Base-by-base conservation (phyloP, 805 yeast genomes). In the Monosporozyma siamensis region DNA sequence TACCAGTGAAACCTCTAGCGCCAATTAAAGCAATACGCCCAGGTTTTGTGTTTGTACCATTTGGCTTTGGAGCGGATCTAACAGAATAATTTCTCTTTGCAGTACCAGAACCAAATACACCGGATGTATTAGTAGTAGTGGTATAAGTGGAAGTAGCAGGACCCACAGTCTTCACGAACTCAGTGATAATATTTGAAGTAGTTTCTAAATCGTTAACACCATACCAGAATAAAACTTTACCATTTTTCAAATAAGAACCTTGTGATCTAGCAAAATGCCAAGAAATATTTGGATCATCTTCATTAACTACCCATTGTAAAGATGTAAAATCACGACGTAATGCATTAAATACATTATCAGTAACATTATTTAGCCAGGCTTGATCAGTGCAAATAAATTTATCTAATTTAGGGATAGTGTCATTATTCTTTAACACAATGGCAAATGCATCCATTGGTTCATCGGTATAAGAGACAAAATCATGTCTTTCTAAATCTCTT, bases 1-100 rank as follows among this genome's bases (percentile, higher is more conserved):
- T 95, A 27, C 98, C 99, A 15, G 97, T 90, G 67, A 75, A 87
- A 24, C 99, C 99, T 68, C 99, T 82, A 34, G 99, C 99, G 53
- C 99, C 99, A 59, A 92, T 90, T 54, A 92, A 74, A 1, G 96
- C 98, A 38, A 92, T 88, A 51, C 77, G 78, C 18, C 94, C 72
- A 47, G 72, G 72, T 34, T 71, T 62, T 31, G 72, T 71, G 68
- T 80, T 83, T 29, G 74, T 60, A 30, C 87, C 90, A 41, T 72
- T 70, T 41, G 73, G 70, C 36, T 76, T 58, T 10, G 95, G 95
- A 11, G 89, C 44, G n/a, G 65, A 49, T 49, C 64, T 50, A n/a
- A 75, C 64, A 34, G 75, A 72, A 50, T 75, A 72, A 0, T 73
- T 71, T 63, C 85, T 71, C 45, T 70, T 63, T 49, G 78, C 77